Evolutionary conservation across 441 rosid species (phyloP).

Genomic region (Adansonia rubrostipa): DNA sequence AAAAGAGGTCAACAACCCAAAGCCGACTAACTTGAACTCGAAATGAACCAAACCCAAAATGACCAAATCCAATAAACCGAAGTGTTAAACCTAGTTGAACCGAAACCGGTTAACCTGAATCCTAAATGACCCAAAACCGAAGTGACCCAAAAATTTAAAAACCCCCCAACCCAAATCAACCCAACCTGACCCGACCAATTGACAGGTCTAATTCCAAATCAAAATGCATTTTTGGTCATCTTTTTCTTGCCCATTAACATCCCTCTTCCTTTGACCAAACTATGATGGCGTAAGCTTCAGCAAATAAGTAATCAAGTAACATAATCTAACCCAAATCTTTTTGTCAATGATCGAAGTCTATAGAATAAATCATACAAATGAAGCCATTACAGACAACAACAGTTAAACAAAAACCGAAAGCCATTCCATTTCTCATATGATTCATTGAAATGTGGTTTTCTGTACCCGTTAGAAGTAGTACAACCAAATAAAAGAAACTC

Average conservation of each 20-base stretch:
- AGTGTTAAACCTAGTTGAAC: no score
- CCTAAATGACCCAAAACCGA: no score
- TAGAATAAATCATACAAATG: neutral
- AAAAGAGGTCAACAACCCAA: no score
- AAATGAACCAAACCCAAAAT: no score
- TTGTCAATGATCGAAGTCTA: conserved; percentile 2
- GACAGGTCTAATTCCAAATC: neutral
- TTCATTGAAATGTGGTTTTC: neutral
- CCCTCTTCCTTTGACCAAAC: neutral
- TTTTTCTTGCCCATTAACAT: conserved; percentile 3
- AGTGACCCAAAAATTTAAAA: no score
- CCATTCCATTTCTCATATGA: neutral
- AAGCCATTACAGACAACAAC: conserved; percentile 3
- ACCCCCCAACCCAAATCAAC: no score
- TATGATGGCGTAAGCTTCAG: neutral
- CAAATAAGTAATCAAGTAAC: neutral
- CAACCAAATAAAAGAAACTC: neutral
- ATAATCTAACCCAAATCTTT: neutral
- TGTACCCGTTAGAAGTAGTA: neutral
- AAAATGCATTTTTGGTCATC: conserved; percentile 4
- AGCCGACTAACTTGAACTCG: no score
- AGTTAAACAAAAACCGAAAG: neutral
- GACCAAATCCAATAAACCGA: no score
- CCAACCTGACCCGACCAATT: no score
- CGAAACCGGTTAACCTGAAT: no score